Conservation (phyloP, 2,329 filamentous ascomycete species). For the Pseudocercospora crystallina region DNA sequence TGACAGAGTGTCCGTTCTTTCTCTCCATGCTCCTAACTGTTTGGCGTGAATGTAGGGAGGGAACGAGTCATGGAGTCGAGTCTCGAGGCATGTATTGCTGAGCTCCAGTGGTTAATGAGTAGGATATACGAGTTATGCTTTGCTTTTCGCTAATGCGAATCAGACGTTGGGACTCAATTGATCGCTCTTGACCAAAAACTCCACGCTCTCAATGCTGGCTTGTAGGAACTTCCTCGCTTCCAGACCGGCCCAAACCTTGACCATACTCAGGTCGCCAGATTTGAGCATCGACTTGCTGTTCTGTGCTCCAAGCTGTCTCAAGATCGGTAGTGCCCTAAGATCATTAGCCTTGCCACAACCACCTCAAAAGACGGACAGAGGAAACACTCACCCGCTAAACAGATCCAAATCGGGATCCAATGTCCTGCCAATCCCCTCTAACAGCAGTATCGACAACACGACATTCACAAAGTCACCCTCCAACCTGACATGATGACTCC, state of each 20-base stretch:
- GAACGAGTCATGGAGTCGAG: too few species aligned
- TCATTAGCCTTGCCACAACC: too few species aligned
- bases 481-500: slow-evolving; percentile 84
- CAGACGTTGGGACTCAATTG: slow-evolving; percentile 82
- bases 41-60: too few species aligned
- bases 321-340: slow-evolving; percentile 79
- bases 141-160: too few species aligned
- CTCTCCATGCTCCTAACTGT: too few species aligned
- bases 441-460: slow-evolving; percentile 86
- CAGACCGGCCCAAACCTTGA: slow-evolving; percentile 86
- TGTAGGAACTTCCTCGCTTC: slow-evolving; percentile 88
- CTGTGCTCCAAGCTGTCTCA: slow-evolving; percentile 81
- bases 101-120: too few species aligned
- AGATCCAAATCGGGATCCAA: slow-evolving; percentile 86
- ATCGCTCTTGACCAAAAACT: slow-evolving; percentile 88
- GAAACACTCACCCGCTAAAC: slow-evolving; percentile 62
- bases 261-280: slow-evolving; percentile 61
- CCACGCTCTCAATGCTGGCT: slow-evolving; percentile 84
- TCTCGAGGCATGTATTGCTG: too few species aligned
- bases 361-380: not conserved
- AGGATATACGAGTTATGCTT: too few species aligned
- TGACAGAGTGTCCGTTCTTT: too few species aligned
- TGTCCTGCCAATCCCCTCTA: slow-evolving; percentile 89
- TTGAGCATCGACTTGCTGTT: slow-evolving; percentile 59
- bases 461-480: slow-evolving; percentile 99